phyloP scores from a whole-genome alignment of 2,329 filamentous ascomycete genomes.

The Huntiella decipiens region DNA sequence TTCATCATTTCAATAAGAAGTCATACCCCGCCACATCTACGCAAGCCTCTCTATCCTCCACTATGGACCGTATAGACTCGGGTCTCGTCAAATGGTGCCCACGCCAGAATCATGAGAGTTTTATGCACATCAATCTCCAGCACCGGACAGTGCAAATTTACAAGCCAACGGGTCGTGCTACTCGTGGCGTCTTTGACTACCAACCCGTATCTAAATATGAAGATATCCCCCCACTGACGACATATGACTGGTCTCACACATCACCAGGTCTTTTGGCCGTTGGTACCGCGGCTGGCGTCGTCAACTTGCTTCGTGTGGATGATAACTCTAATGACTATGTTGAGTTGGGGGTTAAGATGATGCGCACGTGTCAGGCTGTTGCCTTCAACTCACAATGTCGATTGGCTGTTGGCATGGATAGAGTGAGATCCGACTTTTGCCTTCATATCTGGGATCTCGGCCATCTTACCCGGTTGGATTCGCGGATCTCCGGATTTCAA shows the following conservation, averaged over 20 bases:
- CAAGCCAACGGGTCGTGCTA: conserved; percentile 40
- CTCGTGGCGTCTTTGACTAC: conserved; percentile 37
- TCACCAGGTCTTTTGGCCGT: conserved; percentile 51
- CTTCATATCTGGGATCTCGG: conserved; percentile 69
- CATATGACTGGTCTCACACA: conserved; percentile 47
- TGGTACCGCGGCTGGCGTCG: conserved; percentile 55
- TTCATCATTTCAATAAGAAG: no score
- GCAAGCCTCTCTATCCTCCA: conserved; percentile 10
- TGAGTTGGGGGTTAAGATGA: conserved; percentile 53
- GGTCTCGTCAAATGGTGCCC: conserved; percentile 50
- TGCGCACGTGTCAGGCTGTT: conserved; percentile 62
- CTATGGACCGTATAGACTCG: conserved; percentile 40
- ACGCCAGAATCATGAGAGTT: conserved; percentile 36
- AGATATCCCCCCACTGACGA: conserved; percentile 43
- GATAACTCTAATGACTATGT: conserved; percentile 46
- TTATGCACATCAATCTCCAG: conserved; percentile 46
- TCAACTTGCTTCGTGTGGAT: conserved; percentile 55
- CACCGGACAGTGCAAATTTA: conserved; percentile 44
- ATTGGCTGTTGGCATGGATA: conserved; percentile 60
- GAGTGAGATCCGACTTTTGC: conserved; percentile 64
- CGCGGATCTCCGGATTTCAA: conserved; percentile 27
- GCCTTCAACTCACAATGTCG: conserved; percentile 56
- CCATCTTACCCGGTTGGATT: conserved; percentile 32
- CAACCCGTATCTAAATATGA: conserved; percentile 38
- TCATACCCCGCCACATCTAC: no score